These are phyloP conservation scores for Atkinsonella hypoxylon DNA, from an alignment of 2,329 filamentous ascomycete genomes.

Conservation along the genomic window DNA sequence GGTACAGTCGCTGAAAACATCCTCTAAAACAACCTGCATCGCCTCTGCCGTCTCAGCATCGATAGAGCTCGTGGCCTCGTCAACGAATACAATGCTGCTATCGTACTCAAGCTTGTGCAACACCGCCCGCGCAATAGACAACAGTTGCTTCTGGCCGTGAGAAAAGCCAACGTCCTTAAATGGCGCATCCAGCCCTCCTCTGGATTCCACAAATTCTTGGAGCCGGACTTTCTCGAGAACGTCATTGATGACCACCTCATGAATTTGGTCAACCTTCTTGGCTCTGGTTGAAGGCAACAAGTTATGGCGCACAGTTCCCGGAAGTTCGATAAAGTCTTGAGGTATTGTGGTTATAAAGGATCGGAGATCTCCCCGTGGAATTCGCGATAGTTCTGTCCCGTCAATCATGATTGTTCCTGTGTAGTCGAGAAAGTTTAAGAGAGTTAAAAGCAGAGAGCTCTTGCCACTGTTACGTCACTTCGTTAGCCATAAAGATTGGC, in stretches of 20 bases:
- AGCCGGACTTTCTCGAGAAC: slow-evolving; percentile 9
- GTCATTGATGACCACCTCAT: neutral
- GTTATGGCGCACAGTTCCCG: slow-evolving; percentile 8
- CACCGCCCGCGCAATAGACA: slow-evolving; percentile 8
- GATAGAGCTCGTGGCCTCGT: neutral
- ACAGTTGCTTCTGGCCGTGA: slow-evolving; percentile 10
- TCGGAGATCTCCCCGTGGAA: slow-evolving; percentile 14
- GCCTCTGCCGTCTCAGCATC: neutral
- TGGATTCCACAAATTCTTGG: neutral
- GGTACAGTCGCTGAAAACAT: neutral
- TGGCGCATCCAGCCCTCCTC: slow-evolving; percentile 7
- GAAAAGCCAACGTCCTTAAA: slow-evolving; percentile 8
- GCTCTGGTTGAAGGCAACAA: neutral
- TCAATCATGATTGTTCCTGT: slow-evolving; percentile 12
- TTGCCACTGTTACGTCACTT: slow-evolving; percentile 11
- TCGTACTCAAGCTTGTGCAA: slow-evolving; percentile 2
- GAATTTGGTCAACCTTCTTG: neutral
- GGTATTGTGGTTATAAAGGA: slow-evolving; percentile 19
- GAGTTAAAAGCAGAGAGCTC: slow-evolving; percentile 8
- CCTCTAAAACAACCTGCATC: neutral
- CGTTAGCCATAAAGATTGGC: too few relatives aligned
- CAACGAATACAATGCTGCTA: neutral
- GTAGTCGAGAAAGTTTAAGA: neutral
- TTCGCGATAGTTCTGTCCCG: slow-evolving; percentile 13
- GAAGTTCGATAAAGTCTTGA: slow-evolving; percentile 16